Percentiles rank a stretch among this genome's conserved stretches.
These are phyloP conservation scores for Ascosphaera acerosa DNA, from an alignment of 2,329 filamentous ascomycete genomes.

Conservation along the genomic window DNA sequence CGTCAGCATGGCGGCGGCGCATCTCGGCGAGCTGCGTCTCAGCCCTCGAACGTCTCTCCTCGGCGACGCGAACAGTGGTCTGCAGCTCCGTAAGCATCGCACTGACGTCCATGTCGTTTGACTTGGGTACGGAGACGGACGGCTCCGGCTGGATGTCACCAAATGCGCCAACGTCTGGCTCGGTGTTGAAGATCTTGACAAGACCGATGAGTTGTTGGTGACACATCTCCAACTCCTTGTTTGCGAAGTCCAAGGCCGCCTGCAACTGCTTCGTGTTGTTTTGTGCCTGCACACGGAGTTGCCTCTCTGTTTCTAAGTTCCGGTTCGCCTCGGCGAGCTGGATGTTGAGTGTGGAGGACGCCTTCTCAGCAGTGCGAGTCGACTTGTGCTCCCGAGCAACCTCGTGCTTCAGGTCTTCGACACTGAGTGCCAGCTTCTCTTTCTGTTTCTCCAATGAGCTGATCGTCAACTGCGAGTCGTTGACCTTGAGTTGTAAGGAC, in stretches of 20 bases:
- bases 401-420: constrained; percentile 87
- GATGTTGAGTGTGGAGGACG: constrained; percentile 49
- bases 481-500: constrained; percentile 59
- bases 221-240: constrained; percentile 57
- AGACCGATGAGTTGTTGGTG: constrained; percentile 56
- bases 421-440: constrained; percentile 64
- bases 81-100: constrained; percentile 74
- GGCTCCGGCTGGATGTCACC: constrained; percentile 1
- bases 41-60: constrained; percentile 54
- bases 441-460: constrained; percentile 79
- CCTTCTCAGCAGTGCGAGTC: constrained; percentile 72
- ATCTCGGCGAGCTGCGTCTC: constrained; percentile 62
- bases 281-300: constrained; percentile 64
- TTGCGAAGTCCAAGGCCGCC: constrained; percentile 47
- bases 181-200: constrained; percentile 69
- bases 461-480: constrained; percentile 59
- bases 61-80: constrained; percentile 60
- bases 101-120: constrained; percentile 45
- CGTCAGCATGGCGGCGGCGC: constrained; percentile 46
- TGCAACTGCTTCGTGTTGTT: constrained; percentile 64
- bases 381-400: constrained; percentile 72
- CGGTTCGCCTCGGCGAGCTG: constrained; percentile 77
- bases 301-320: constrained; percentile 70
- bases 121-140: constrained; percentile 18
- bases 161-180: constrained; percentile 29